These are phyloP conservation scores for Hyaloperonospora brassicae DNA, from an alignment of 352 stramenopile genomes.

Conservation along the genomic window DNA sequence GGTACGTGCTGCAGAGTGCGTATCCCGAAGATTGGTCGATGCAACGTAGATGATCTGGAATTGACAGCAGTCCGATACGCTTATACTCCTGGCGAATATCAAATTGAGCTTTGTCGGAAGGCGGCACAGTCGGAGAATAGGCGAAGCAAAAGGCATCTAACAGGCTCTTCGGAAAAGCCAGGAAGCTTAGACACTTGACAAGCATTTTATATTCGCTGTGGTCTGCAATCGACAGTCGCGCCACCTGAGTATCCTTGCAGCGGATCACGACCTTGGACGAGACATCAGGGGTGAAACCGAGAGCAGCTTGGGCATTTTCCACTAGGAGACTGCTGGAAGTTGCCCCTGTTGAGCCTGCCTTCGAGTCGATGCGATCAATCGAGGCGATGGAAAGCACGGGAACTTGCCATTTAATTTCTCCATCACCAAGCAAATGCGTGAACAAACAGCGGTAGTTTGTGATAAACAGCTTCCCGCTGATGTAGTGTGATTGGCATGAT, in stretches of 20 bases:
- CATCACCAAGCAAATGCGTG: slow-evolving; percentile 36
- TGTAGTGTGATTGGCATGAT: slow-evolving; percentile 59
- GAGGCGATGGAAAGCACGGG: slow-evolving; percentile 68
- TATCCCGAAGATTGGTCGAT: slow-evolving; percentile 75
- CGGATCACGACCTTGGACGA: slow-evolving; percentile 63
- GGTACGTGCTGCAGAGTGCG: slow-evolving; percentile 91
- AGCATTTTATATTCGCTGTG: slow-evolving; percentile 67
- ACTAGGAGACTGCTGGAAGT: slow-evolving; percentile 23
- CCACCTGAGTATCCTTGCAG: slow-evolving; percentile 73
- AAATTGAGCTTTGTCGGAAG: slow-evolving; percentile 71
- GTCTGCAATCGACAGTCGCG: slow-evolving; percentile 60
- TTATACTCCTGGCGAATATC: slow-evolving; percentile 74
- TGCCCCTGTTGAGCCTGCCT: slow-evolving; percentile 15
- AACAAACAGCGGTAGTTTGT: slow-evolving; percentile 83
- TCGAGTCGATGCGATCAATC: slow-evolving; percentile 49
- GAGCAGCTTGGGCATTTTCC: slow-evolving; percentile 52
- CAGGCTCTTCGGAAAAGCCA: slow-evolving; percentile 66
- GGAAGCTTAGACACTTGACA: slow-evolving; percentile 63
- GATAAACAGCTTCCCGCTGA: slow-evolving; percentile 70
- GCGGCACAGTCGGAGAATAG: slow-evolving; percentile 58
- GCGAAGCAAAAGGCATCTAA: slow-evolving; percentile 79
- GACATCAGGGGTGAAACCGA: slow-evolving; percentile 46
- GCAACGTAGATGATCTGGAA: slow-evolving; percentile 54
- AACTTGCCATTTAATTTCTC: slow-evolving; percentile 66
- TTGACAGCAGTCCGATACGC: slow-evolving; percentile 65